A percentile compares a stretch with the other conserved stretches of the same genome.
phyloP scores from a whole-genome alignment of 1,284 basidiomycete genomes.

The Ganoderma lucidum region DNA sequence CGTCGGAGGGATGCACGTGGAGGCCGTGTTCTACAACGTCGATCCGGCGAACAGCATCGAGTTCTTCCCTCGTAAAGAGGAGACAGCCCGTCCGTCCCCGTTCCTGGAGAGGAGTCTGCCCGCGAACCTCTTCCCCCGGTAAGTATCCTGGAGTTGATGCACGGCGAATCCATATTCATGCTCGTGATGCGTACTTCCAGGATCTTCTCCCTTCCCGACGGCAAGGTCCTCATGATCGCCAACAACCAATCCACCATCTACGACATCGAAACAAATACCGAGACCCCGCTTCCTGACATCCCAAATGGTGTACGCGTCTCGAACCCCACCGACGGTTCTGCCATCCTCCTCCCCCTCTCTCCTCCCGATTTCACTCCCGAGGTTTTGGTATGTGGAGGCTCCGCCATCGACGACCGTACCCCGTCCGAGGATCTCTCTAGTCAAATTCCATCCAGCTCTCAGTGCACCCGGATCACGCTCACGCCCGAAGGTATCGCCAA shows the following conservation, averaged over 20 bases:
- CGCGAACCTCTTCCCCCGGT: slow-evolving; percentile 36
- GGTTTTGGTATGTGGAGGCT: slow-evolving; percentile 59
- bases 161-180: not conserved
- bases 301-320: slow-evolving; percentile 56
- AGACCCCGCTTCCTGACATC: slow-evolving; percentile 51
- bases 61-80: slow-evolving; percentile 60
- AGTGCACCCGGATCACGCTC: slow-evolving; percentile 46
- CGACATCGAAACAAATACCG: slow-evolving; percentile 43
- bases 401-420: slow-evolving; percentile 39
- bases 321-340: slow-evolving; percentile 56
- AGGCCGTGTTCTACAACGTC: slow-evolving; percentile 47
- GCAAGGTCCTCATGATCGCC: slow-evolving; percentile 55
- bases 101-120: slow-evolving; percentile 48
- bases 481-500: slow-evolving; percentile 34
- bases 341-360: slow-evolving; percentile 56
- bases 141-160: not conserved
- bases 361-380: slow-evolving; percentile 54
- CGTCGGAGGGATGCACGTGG: slow-evolving; percentile 48
- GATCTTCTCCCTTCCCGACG: slow-evolving; percentile 40
- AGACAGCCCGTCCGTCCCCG: slow-evolving; percentile 50
- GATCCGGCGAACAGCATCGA: slow-evolving; percentile 58
- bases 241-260: slow-evolving; percentile 48
- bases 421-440: slow-evolving; percentile 44
- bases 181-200: slow-evolving; percentile 15
- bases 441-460: slow-evolving; percentile 50